phyloP scores from a whole-genome alignment of 768 basidiomycete species.

The Russula virescens region DNA sequence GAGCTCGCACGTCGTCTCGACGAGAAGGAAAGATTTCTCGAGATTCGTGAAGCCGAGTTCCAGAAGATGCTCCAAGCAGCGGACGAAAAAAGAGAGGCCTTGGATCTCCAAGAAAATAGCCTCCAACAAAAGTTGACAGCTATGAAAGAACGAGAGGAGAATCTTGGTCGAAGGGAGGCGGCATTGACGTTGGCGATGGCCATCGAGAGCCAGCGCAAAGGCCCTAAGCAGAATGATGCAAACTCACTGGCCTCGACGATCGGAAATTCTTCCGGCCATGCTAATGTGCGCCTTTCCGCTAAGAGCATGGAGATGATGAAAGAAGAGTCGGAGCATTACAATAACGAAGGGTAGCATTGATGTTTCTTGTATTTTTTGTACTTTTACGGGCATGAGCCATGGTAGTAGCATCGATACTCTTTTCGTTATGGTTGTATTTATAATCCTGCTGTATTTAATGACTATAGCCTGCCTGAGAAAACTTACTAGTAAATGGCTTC shows the following conservation, averaged over 20 bases:
- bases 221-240: too few relatives aligned
- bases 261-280: background rate
- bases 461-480: too few relatives aligned
- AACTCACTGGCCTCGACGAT: background rate
- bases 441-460: background rate
- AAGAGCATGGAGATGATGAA: background rate
- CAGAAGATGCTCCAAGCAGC: background rate
- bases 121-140: background rate
- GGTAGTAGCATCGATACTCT: background rate
- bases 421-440: background rate
- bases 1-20: too few relatives aligned
- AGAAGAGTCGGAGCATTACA: background rate
- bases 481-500: too few relatives aligned
- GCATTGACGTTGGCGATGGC: background rate
- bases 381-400: too few relatives aligned
- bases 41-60: background rate
- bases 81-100: background rate
- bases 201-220: too few relatives aligned
- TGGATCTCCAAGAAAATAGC: background rate
- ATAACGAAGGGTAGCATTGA: background rate
- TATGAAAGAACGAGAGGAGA: background rate
- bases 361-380: too few relatives aligned
- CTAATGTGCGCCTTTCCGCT: too few relatives aligned
- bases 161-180: background rate
- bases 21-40: background rate